A percentile compares a stretch with the other conserved stretches of the same genome.
Evolutionary conservation across 768 basidiomycete genomes (phyloP).

Genomic region (Tylopilus rubrobrunneus): DNA sequence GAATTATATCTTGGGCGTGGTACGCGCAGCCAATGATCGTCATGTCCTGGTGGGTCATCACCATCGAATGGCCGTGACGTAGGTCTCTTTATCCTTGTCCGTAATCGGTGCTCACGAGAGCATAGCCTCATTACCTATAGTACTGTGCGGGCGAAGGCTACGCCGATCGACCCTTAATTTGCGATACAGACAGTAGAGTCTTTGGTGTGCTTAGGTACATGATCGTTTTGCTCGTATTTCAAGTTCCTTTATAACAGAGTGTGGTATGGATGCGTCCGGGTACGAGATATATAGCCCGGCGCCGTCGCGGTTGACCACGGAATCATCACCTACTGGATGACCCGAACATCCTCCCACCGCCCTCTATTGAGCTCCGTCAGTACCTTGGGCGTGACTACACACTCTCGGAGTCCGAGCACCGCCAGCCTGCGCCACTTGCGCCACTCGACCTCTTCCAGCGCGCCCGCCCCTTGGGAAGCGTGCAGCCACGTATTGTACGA

Average conservation of each 20-base stretch:
- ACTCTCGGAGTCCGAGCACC: slow-evolving; percentile 55
- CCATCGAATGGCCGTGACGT: slow-evolving; percentile 2
- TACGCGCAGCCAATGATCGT: not conserved
- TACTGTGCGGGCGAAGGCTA: no score
- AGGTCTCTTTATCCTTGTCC: not conserved
- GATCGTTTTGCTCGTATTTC: no score
- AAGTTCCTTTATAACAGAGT: no score
- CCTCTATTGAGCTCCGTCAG: slow-evolving; percentile 48
- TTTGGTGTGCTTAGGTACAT: no score
- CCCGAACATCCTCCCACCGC: slow-evolving; percentile 61
- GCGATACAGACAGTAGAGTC: no score
- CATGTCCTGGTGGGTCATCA: not conserved
- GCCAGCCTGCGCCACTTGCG: slow-evolving; percentile 47
- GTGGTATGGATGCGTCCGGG: no score
- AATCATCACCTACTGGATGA: slow-evolving; percentile 36
- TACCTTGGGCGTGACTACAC: slow-evolving; percentile 42
- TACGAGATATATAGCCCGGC: not conserved
- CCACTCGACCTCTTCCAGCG: slow-evolving; percentile 57
- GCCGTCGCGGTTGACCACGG: not conserved
- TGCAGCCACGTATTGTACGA: slow-evolving; percentile 59
- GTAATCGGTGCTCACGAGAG: not conserved
- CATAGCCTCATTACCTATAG: no score
- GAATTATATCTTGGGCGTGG: no score
- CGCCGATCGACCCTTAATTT: no score
- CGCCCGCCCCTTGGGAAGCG: slow-evolving; percentile 21